A percentile compares a stretch with the other conserved stretches of the same genome.
Evolutionary conservation across 768 basidiomycete species (phyloP).

Genomic region (Lactarius pseudohatsudake): DNA sequence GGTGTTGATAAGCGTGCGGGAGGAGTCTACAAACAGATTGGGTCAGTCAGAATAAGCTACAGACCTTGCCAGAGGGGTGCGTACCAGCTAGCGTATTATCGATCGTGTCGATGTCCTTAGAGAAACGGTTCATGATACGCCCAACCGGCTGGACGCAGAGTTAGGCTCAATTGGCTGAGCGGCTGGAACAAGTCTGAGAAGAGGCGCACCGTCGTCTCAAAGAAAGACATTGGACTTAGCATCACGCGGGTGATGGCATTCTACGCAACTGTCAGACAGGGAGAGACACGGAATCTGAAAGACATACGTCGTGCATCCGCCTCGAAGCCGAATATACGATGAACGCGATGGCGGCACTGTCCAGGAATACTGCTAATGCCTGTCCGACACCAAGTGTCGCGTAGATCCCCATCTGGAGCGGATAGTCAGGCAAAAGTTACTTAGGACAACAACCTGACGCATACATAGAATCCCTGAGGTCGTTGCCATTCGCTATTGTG

Average conservation of each 20-base stretch:
- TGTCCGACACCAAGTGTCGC: conserved; percentile 70
- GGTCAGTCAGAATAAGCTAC: conserved; percentile 10
- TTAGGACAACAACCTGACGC: conserved; percentile 31
- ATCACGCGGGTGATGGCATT: conserved; percentile 66
- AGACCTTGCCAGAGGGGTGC: not conserved
- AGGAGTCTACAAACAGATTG: conserved; percentile 47
- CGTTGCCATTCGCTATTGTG: conserved; percentile 50
- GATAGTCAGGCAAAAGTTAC: not conserved
- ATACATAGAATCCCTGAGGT: conserved; percentile 68
- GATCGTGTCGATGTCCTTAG: conserved; percentile 82
- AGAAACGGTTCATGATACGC: conserved; percentile 87
- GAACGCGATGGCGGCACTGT: conserved; percentile 62
- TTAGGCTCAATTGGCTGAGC: conserved; percentile 20
- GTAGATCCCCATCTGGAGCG: conserved; percentile 74
- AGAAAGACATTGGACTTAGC: conserved; percentile 87
- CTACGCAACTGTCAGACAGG: conserved; percentile 37
- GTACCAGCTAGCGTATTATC: conserved; percentile 68
- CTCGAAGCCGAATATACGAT: conserved; percentile 80
- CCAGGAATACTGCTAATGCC: conserved; percentile 64
- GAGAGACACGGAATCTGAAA: no score
- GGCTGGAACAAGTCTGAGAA: conserved; percentile 1
- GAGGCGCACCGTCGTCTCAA: conserved; percentile 70
- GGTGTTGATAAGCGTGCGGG: conserved; percentile 78
- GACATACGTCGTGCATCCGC: conserved; percentile 55
- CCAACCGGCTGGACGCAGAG: conserved; percentile 61